Evolutionary conservation across 768 basidiomycete genomes (phyloP), one percentile per base, ranked within the genome.

Genomic region (Agaricus subrufescens): DNA sequence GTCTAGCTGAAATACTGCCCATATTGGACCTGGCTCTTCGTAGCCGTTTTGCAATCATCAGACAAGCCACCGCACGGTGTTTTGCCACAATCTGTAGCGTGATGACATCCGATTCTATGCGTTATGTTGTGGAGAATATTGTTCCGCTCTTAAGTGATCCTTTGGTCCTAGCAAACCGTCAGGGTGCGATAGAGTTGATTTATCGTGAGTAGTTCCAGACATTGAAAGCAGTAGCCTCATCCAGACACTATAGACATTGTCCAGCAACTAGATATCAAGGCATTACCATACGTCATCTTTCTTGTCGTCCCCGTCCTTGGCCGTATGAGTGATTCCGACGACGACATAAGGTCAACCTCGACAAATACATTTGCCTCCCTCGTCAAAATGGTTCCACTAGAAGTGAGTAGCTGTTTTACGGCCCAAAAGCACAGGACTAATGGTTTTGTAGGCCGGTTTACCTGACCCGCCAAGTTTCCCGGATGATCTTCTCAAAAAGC

Each of bases 351-450:
- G 27, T 84, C 96, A 29, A 85, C 93, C 2, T 87, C 97, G 3
- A 98, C 97, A n/a, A 94, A 94, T 66, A 95, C 94, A 0, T 99
- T 99, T 65, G 97, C 97, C 0, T 90, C 93, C 0, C 74, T 99
- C 15, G 92, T 99, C 59, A 98, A 98, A 75, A 96, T 99, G 89
- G 93, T 98, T 11, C 97, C 97, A 4, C 78, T 99, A 0, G 97
- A 98, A 82, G 94, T 94, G 59, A 58, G 78, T 62, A 23, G 4
- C 14, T n/a, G 40, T 12, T 3, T 11, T 49, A 15, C 42, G 23
- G 44, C 30, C 29, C 5, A 23, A 48, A 26, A 5, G 23, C 40
- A 47, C 5, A 15, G 29, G 29, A 42, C 44, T 58, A 45, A 27
- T 40, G 3, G 26, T 3, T 31, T 34, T 55, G 30, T 58, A 97